A percentile compares a stretch with the other conserved stretches of the same genome.
Conservation (phyloP, 2,329 filamentous ascomycete species). For the Lasiodiplodia hormozganensis region DNA sequence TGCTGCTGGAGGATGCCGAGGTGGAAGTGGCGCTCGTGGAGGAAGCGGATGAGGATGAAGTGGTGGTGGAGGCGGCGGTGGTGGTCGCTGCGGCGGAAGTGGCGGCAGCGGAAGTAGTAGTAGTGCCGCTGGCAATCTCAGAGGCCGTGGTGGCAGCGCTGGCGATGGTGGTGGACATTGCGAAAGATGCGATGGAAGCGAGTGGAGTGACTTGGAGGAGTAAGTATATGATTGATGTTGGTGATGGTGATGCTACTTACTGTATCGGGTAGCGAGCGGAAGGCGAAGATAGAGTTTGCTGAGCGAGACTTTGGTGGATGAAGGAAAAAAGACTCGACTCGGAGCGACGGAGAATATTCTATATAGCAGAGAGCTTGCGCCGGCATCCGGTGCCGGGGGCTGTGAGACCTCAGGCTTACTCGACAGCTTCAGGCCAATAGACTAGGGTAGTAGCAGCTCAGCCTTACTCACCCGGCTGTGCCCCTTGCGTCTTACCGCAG, state of each 20-base stretch:
- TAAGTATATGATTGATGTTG: not conserved
- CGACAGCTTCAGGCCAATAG: constrained; percentile 8
- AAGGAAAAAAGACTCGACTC: not conserved
- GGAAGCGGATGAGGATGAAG: not conserved
- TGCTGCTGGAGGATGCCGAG: not conserved
- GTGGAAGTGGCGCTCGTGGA: not conserved
- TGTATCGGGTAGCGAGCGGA: not conserved
- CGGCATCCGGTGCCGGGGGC: not conserved
- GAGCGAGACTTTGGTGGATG: not conserved
- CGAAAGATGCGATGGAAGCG: constrained; percentile 7
- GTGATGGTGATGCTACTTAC: not conserved
- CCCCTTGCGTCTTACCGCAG: constrained; percentile 2
- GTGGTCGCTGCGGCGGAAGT: not conserved
- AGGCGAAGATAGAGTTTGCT: not conserved
- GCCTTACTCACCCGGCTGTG: constrained; percentile 12
- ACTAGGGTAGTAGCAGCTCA: not conserved
- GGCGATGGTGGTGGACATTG: constrained; percentile 15
- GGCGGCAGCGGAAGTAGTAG: not conserved
- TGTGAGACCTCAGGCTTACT: constrained; percentile 9
- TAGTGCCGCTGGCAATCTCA: not conserved
- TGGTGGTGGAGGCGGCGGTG: not conserved
- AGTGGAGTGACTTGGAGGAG: not conserved
- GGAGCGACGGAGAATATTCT: not conserved
- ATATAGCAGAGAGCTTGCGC: not conserved
- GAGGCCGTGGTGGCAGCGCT: constrained; percentile 1